A percentile compares a stretch with the other conserved stretches of the same genome.
phyloP scores from a whole-genome alignment of 2,329 filamentous ascomycete genomes.

The Ceratocystis huliohia region DNA sequence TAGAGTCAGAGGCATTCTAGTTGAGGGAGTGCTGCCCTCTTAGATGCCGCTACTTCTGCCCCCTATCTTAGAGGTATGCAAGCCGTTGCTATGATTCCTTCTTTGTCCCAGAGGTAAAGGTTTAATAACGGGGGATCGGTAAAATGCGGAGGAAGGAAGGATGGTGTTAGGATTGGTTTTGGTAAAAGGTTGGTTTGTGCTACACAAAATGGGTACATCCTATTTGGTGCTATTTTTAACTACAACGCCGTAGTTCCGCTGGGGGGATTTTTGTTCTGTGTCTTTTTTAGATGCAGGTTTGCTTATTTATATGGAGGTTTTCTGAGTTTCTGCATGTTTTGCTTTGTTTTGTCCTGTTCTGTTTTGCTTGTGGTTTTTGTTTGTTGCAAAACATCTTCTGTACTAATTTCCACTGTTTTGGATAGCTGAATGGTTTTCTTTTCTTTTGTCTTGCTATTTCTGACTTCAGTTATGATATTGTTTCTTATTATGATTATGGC shows the following conservation, averaged over 20 bases:
- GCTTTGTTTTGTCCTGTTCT: not conserved
- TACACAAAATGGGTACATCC: not conserved
- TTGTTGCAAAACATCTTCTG: not conserved
- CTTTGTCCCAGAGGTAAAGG: no score
- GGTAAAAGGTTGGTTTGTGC: not conserved
- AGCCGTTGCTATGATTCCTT: no score
- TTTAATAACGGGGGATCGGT: no score
- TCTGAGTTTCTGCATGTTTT: not conserved
- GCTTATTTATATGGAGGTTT: not conserved
- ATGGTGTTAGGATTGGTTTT: not conserved
- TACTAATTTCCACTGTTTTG: not conserved
- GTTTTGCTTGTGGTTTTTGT: not conserved
- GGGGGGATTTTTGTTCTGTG: not conserved
- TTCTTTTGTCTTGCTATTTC: not conserved
- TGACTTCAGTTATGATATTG: not conserved
- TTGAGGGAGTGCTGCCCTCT: no score
- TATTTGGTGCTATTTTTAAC: not conserved
- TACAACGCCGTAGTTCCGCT: not conserved
- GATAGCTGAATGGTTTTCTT: not conserved
- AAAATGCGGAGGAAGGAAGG: no score
- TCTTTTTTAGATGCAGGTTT: not conserved
- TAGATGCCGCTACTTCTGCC: no score
- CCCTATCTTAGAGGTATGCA: no score
- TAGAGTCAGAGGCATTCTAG: no score
- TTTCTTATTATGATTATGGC: not conserved